phyloP scores from a whole-genome alignment of 2,329 filamentous ascomycete genomes.

The Aspergillus viridinutans region DNA sequence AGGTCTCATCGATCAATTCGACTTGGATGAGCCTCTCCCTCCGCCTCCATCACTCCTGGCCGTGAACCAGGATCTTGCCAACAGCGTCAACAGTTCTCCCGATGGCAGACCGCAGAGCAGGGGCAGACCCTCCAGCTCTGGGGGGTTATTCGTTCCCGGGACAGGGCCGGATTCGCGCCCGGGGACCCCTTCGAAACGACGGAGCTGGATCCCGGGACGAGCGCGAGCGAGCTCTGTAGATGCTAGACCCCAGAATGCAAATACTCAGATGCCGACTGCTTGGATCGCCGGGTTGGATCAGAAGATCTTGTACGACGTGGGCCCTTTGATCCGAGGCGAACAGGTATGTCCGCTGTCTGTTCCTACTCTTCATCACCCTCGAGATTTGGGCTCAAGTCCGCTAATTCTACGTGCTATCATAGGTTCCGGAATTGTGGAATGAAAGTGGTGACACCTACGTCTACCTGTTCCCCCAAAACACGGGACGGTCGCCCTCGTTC shows the following conservation, averaged over 20 bases:
- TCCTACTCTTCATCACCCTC: not conserved
- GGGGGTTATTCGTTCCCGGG: conserved; percentile 31
- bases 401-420: conserved; percentile 8
- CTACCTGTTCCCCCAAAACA: conserved; percentile 57
- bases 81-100: conserved; percentile 28
- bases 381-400: not conserved
- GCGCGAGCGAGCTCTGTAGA: conserved; percentile 31
- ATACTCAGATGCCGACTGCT: conserved; percentile 40
- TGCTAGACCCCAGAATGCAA: conserved; percentile 17
- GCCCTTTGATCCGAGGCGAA: conserved; percentile 47
- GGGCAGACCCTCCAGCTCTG: conserved; percentile 32
- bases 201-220: conserved; percentile 44
- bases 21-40: conserved; percentile 29
- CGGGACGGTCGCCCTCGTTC: conserved; percentile 57
- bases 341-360: conserved; percentile 39
- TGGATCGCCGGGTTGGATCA: conserved; percentile 59
- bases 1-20: conserved; percentile 23
- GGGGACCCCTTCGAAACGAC: conserved; percentile 36
- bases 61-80: conserved; percentile 35
- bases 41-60: conserved; percentile 40
- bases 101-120: conserved; percentile 35
- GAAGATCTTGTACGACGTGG: conserved; percentile 54
- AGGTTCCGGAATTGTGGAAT: conserved; percentile 60
- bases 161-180: conserved; percentile 31
- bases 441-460: conserved; percentile 59